These are phyloP conservation scores for Yarrowia porcina DNA, from an alignment of 805 yeast species.

Conservation along the genomic window DNA sequence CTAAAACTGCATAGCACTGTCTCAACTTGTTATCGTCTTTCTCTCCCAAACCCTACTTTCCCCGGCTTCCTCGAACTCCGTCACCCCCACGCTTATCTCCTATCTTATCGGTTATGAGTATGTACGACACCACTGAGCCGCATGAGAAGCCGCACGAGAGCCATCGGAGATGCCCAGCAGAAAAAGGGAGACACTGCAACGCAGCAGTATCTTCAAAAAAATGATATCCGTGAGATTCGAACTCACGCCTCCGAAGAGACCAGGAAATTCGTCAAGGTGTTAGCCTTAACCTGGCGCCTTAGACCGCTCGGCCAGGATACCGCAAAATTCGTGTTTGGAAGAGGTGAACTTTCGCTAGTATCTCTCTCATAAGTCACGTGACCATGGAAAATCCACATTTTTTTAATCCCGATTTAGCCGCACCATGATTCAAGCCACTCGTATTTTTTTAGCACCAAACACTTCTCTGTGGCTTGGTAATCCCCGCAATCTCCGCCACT, in stretches of 20 bases:
- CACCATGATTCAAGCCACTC: no score
- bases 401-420: no score
- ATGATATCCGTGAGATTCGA: slow-evolving; percentile 26
- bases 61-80: not conserved
- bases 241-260: slow-evolving; percentile 27
- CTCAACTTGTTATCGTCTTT: no score
- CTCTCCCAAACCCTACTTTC: slow-evolving; percentile 7
- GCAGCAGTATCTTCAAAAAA: no score
- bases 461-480: not conserved
- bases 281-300: slow-evolving; percentile 27
- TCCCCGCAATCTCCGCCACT: not conserved
- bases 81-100: slow-evolving; percentile 6
- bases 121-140: no score
- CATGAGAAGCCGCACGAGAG: no score
- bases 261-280: slow-evolving; percentile 22
- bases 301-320: slow-evolving; percentile 26
- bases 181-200: no score
- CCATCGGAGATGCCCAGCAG: no score
- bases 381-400: no score
- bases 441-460: no score
- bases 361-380: not conserved
- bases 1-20: not conserved
- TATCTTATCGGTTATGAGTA: not conserved
- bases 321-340: not conserved
- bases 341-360: not conserved